Evolutionary conservation across 306 rosid species (phyloP), one percentile per base, ranked within the genome.

Genomic region (Fragaria vesca): DNA sequence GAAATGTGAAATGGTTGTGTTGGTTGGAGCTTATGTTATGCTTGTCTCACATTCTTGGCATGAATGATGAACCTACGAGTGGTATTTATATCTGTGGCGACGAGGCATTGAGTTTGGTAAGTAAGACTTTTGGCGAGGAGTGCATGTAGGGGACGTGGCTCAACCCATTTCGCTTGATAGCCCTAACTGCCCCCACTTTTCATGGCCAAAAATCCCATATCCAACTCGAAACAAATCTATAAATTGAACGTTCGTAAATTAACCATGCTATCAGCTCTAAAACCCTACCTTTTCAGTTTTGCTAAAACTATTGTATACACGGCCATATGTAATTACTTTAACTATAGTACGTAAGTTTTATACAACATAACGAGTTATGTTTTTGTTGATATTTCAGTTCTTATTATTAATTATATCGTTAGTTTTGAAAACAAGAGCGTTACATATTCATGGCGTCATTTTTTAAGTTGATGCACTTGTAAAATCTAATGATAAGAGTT

Each of bases 71-170:
- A 65, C 21, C 69, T 30, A 28, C 2, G 40, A 61, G 18, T 65
- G 45, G 45, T 65, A 65, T 36, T 34, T 65, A 67, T 67, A 67
- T 18, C 3, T 42, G 72, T 42, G 51, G 72, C 18, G 45, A 42
- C 2, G 52, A 20, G 28, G 47, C 26, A 18, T 18, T 36, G 71
- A 34, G 38, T 61, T 26, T 18, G 43, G 69, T 63, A 62, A 62
- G 70, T 36, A 36, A 66, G 70, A 36, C 8, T 34, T 34, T 66
- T 65, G 38, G 36, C 11, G 70, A 9, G 0, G 69, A 3, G 7
- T 65, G 46, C 72, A 67, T 67, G 72, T 11, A 40, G 10, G 28
- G 34, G 72, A 67, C 72, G 72, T 67, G 72, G 72, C 72, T 67
- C 51, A 40, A 40, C 42, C 51, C 1, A 4, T 67, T 4, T 9